These are phyloP conservation scores for Phytophthora aleatoria DNA, from an alignment of 352 stramenopile genomes.

Conservation along the genomic window DNA sequence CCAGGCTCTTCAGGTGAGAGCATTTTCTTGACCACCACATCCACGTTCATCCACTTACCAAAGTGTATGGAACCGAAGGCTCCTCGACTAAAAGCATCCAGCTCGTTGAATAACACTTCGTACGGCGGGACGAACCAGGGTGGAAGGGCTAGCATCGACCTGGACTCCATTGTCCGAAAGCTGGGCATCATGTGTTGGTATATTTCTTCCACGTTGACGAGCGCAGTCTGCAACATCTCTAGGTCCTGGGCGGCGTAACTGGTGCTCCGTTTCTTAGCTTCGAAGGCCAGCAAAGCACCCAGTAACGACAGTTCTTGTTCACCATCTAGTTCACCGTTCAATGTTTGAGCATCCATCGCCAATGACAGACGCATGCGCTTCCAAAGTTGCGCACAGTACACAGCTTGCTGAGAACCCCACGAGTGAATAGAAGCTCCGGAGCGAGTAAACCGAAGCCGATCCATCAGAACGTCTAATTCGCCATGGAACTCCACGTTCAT, in stretches of 20 bases:
- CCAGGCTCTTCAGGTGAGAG: conserved; percentile 10
- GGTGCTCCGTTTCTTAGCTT: conserved; percentile 29
- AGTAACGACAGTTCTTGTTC: conserved; percentile 25
- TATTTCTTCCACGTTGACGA: conserved; percentile 24
- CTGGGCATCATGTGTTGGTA: conserved; percentile 9
- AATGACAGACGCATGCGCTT: conserved; percentile 29
- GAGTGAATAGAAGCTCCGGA: conserved; percentile 33
- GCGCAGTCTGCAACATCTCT: conserved; percentile 21
- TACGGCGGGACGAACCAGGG: conserved; percentile 41
- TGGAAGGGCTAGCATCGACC: conserved; percentile 11
- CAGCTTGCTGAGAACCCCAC: conserved; percentile 19
- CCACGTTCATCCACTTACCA: conserved; percentile 32
- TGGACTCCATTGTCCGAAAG: neutral
- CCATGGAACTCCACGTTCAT: conserved; percentile 20
- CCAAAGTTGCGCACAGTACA: conserved; percentile 31
- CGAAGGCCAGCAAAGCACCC: conserved; percentile 22
- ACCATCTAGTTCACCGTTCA: conserved; percentile 19
- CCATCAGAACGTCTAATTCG: conserved; percentile 31
- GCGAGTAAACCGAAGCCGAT: conserved; percentile 17
- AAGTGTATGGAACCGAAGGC: conserved; percentile 32
- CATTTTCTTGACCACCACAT: conserved; percentile 41
- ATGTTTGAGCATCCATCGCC: conserved; percentile 19
- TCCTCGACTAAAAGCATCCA: conserved; percentile 26
- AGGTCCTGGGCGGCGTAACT: conserved; percentile 21
- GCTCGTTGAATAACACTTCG: conserved; percentile 35